phyloP scores from a whole-genome alignment of 169 alveolate genomes.

The Plasmodium vivax region DNA sequence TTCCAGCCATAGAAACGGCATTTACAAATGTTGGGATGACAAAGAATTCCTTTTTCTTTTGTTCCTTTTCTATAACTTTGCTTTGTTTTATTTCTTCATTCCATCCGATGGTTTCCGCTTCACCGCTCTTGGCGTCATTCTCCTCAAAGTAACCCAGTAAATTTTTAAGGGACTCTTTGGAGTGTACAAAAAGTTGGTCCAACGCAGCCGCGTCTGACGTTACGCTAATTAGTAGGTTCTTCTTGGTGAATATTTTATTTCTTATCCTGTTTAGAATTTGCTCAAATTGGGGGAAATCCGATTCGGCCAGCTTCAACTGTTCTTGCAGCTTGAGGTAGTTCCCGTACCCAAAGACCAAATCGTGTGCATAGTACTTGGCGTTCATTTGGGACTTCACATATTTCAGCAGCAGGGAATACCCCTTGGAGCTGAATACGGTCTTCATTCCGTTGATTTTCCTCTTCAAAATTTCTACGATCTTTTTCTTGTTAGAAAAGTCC shows the following conservation, averaged over 20 bases:
- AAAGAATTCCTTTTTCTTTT: constrained; percentile 55
- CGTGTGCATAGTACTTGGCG: constrained; percentile 78
- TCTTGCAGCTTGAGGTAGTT: constrained; percentile 74
- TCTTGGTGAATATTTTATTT: constrained; percentile 71
- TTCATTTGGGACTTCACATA: constrained; percentile 76
- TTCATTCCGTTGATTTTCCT: constrained; percentile 78
- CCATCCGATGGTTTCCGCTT: constrained; percentile 23
- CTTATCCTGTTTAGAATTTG: constrained; percentile 77
- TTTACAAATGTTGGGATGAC: constrained; percentile 82
- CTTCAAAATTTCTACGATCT: constrained; percentile 81
- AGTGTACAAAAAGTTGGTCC: constrained; percentile 68
- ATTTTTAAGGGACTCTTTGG: constrained; percentile 41
- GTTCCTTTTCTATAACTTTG: constrained; percentile 20
- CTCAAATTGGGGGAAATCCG: constrained; percentile 71
- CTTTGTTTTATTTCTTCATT: constrained; percentile 58
- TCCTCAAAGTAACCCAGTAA: constrained; percentile 28
- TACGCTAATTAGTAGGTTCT: constrained; percentile 76
- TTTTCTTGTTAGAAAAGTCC: constrained; percentile 78
- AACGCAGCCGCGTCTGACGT: constrained; percentile 76
- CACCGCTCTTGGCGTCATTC: constrained; percentile 3
- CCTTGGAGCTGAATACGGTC: constrained; percentile 64
- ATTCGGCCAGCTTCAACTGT: constrained; percentile 79
- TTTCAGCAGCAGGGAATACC: constrained; percentile 73
- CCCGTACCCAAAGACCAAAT: constrained; percentile 79
- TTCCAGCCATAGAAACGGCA: constrained; percentile 85